Evolutionary conservation across 129 eudicot genomes (phyloP), one percentile per base, ranked within the genome.

Genomic region (Saposhnikovia divaricata): DNA sequence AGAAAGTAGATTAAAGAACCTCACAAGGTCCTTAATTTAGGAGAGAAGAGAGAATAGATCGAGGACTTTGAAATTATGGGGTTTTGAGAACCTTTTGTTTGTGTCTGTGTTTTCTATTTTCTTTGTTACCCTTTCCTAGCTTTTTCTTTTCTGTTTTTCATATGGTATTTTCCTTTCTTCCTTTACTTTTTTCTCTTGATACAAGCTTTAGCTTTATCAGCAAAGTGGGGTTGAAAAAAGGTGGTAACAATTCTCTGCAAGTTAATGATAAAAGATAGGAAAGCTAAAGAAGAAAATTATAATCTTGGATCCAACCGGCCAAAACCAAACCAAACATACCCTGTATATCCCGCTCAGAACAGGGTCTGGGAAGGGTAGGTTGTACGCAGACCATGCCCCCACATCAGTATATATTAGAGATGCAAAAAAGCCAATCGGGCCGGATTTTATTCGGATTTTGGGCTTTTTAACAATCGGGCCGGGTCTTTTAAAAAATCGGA

Each of bases 1-100:
- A 79, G 84, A 34, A 66, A 66, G 84, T 74, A 81, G 50, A 21
- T 72, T 37, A 80, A 61, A 61, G 80, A 61, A 59, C 8, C 46
- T 55, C 74, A 47, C 69, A 50, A 13, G 69, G 73, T 50, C 73
- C 74, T 46, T 40, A 27, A 19, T 65, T 39, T 34, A 57, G 44
- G 75, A 77, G 82, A 81, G 81, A 75, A 78, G 37, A 81, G 72
- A 66, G 42, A 82, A 87, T 84, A 82, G 86, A 34, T 34, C 37
- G 37, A 80, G 82, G 85, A 50, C 69, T 82, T 73, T 73, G 80
- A 86, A 91, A 88, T 89, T 85, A 87, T 89, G 90, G 88, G 79
- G 90, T 74, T 84, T 88, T 90, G 86, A 86, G 90, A 84, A 85
- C 42, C 42, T 40, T 73, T 42, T 84, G 79, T 83, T 86, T 88